A percentile compares a stretch with the other conserved stretches of the same genome.
Conservation (phyloP, 192 early-diverging fungal genomes). For the Piromyces finnis region DNA sequence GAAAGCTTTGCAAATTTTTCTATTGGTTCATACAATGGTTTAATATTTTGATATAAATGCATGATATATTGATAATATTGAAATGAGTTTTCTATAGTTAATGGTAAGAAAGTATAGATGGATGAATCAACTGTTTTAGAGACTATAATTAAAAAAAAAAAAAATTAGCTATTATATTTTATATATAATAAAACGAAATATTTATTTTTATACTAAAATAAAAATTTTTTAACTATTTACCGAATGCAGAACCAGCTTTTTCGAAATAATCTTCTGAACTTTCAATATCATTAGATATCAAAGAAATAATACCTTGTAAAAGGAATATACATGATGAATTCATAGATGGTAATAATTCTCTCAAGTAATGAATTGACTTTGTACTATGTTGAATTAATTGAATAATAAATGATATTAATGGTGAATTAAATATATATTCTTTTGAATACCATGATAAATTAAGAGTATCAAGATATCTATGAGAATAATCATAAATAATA, state of each 20-base stretch:
- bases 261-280: background rate
- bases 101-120: background rate
- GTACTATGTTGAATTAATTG: background rate
- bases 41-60: background rate
- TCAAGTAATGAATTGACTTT: background rate
- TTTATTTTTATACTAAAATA: too few species aligned
- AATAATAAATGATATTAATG: background rate
- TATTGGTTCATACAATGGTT: background rate
- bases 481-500: background rate
- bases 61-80: background rate
- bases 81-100: background rate
- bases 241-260: background rate
- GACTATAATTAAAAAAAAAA: too few species aligned
- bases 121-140: background rate
- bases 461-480: background rate
- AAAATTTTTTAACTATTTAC: background rate
- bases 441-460: background rate
- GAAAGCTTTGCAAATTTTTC: background rate
- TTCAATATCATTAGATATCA: background rate
- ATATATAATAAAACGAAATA: too few species aligned
- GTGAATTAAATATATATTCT: background rate
- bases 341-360: background rate
- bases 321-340: background rate
- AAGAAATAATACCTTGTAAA: background rate
- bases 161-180: too few species aligned